A percentile compares a stretch with the other conserved stretches of the same genome.
These are phyloP conservation scores for Dactylis glomerata DNA, from an alignment of 176 grass and related monocot species.

Conservation along the genomic window DNA sequence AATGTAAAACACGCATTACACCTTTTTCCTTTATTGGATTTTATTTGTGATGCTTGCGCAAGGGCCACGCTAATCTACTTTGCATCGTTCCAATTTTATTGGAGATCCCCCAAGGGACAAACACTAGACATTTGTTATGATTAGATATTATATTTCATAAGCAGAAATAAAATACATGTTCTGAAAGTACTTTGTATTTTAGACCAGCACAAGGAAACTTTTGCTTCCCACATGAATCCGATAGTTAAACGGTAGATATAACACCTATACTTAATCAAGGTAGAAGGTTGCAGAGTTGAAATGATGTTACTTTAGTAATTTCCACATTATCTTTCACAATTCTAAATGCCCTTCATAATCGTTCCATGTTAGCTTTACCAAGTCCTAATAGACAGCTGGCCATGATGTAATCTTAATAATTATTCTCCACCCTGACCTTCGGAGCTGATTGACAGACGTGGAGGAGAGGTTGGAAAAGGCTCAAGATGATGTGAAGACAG, in stretches of 20 bases:
- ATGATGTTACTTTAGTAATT: background rate
- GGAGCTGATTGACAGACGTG: slow-evolving; percentile 19
- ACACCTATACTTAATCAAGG: background rate
- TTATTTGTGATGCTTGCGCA: too few relatives aligned
- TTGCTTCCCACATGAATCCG: background rate
- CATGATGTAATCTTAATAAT: slow-evolving; percentile 20
- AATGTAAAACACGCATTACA: background rate
- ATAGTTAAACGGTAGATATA: background rate
- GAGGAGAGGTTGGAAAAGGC: slow-evolving; percentile 23
- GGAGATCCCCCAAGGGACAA: too few relatives aligned
- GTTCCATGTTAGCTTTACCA: background rate
- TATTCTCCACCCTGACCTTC: slow-evolving; percentile 4
- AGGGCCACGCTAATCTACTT: too few relatives aligned
- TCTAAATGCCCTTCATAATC: slow-evolving; percentile 25
- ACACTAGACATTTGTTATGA: background rate
- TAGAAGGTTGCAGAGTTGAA: slow-evolving; percentile 20
- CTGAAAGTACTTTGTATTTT: slow-evolving; percentile 5
- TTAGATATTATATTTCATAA: background rate
- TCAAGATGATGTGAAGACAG: slow-evolving; percentile 34
- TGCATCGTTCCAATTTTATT: too few relatives aligned
- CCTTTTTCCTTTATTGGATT: too few relatives aligned
- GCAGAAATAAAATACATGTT: background rate
- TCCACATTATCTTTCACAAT: background rate
- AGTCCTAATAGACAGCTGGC: background rate
- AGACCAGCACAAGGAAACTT: background rate